Percentiles rank a stretch among this genome's conserved stretches.
These are phyloP conservation scores for Xylaria scruposa DNA, from an alignment of 495 filamentous ascomycete species.

Conservation along the genomic window DNA sequence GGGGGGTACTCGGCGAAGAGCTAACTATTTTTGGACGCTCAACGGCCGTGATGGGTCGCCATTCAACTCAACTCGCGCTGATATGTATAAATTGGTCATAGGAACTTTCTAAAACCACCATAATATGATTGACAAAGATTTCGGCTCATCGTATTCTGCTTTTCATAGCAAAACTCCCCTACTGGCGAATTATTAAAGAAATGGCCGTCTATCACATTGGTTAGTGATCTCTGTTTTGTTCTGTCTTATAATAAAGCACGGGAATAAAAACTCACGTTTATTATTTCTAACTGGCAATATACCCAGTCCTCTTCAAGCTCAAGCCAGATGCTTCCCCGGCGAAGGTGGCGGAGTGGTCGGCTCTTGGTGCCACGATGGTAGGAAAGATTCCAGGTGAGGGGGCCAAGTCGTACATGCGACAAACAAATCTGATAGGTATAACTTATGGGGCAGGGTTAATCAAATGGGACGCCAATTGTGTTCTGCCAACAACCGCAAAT, in stretches of 20 bases:
- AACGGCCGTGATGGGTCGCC: neutral
- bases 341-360: neutral
- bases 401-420: neutral
- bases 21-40: neutral
- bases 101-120: neutral
- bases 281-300: neutral
- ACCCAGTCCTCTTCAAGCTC: neutral
- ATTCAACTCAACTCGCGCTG: neutral
- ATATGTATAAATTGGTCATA: neutral
- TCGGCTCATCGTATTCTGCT: neutral
- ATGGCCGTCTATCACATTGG: neutral
- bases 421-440: neutral
- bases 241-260: neutral
- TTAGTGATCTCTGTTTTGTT: neutral
- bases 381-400: neutral
- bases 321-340: neutral
- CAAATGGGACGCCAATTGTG: neutral
- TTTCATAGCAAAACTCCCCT: neutral
- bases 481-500: neutral
- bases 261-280: neutral
- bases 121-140: neutral
- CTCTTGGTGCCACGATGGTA: neutral
- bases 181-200: neutral
- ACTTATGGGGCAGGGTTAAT: neutral
- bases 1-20: neutral